Conservation (phyloP, 2,329 filamentous ascomycete genomes). For the Aureobasidium sp. region DNA sequence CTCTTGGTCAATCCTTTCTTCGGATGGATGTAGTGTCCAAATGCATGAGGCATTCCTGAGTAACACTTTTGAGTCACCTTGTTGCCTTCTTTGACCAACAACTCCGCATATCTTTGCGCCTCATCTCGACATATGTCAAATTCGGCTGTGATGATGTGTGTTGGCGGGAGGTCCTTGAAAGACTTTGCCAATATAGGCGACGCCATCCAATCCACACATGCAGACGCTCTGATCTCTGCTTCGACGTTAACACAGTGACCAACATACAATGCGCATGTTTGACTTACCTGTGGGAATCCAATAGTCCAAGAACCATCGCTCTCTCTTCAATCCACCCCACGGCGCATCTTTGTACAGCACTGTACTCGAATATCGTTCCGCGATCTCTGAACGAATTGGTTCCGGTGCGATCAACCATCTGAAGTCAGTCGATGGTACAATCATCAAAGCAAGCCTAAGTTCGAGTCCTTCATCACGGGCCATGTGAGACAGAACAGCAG, state of each 20-base stretch:
- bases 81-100: background rate
- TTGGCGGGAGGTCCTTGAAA: background rate
- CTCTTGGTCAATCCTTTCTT: background rate
- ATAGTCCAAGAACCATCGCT: slow-evolving; percentile 8
- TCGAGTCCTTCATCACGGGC: slow-evolving; percentile 40
- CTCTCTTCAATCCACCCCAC: slow-evolving; percentile 1
- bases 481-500: slow-evolving; percentile 50
- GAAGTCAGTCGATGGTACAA: slow-evolving; percentile 5
- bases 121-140: slow-evolving; percentile 8
- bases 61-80: slow-evolving; percentile 4
- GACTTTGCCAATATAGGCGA: background rate
- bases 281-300: background rate
- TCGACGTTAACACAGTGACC: background rate
- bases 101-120: slow-evolving; percentile 1
- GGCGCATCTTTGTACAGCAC: slow-evolving; percentile 4
- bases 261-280: background rate
- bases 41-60: background rate
- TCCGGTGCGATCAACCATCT: slow-evolving; percentile 2
- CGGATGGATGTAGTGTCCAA: slow-evolving; percentile 1
- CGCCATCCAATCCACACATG: background rate
- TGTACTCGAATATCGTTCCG: background rate
- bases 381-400: background rate
- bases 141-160: slow-evolving; percentile 7
- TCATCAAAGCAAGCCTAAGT: slow-evolving; percentile 16
- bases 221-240: background rate